phyloP scores from a whole-genome alignment of 106 monocot species.

The Acorus calamus region DNA sequence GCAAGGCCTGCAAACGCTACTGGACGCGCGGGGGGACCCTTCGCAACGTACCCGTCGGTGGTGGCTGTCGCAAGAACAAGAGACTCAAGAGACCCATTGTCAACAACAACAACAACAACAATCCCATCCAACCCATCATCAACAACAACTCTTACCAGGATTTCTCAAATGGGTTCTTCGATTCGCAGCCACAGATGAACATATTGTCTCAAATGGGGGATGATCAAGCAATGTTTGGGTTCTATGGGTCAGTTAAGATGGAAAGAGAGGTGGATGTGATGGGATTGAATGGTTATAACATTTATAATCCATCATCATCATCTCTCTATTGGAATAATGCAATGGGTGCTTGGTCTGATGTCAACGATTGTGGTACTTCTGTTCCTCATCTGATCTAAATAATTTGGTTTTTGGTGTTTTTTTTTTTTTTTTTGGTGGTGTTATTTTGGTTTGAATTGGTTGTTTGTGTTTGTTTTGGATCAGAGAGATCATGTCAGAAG shows the following conservation, averaged over 20 bases:
- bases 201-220: slow-evolving; percentile 3
- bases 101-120: neutral
- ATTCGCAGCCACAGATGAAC: slow-evolving; percentile 14
- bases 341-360: slow-evolving; percentile 18
- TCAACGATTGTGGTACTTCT: slow-evolving; percentile 27
- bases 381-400: slow-evolving; percentile 42
- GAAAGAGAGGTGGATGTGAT: no score
- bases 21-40: slow-evolving; percentile 35
- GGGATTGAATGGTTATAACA: no score
- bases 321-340: slow-evolving; percentile 19
- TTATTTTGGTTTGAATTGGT: slow-evolving; percentile 1
- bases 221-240: no score
- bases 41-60: slow-evolving; percentile 30
- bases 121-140: neutral
- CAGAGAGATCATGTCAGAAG: slow-evolving; percentile 41
- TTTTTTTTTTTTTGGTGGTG: neutral
- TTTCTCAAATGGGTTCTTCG: neutral
- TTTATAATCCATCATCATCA: neutral
- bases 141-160: neutral
- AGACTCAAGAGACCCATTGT: neutral
- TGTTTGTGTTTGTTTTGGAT: slow-evolving; percentile 17
- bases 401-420: neutral
- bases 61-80: slow-evolving; percentile 29
- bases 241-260: no score
- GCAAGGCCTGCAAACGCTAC: slow-evolving; percentile 34